A percentile compares a stretch with the other conserved stretches of the same genome.
phyloP scores from a whole-genome alignment of 2,329 filamentous ascomycete species.

The Phoma sp. region DNA sequence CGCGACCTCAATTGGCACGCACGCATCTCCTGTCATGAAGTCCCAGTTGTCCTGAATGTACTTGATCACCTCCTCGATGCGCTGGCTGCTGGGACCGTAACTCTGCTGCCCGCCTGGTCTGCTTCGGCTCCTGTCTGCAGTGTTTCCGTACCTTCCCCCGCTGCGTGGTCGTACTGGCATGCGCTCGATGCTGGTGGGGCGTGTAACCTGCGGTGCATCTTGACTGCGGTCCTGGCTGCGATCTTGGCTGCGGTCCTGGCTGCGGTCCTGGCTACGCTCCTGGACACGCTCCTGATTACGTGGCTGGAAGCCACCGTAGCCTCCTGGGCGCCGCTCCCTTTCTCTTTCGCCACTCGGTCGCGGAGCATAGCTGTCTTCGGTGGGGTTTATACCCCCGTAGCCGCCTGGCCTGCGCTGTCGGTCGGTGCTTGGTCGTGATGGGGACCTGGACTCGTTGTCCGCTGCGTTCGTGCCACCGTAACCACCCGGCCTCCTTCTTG shows the following conservation, averaged over 20 bases:
- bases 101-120: conserved; percentile 29
- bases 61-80: conserved; percentile 69
- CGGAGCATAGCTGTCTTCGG: conserved; percentile 29
- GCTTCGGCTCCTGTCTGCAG: conserved; percentile 41
- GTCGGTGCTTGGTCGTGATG: conserved; percentile 28
- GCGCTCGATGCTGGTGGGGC: conserved; percentile 52
- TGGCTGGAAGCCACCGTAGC: conserved; percentile 37
- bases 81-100: conserved; percentile 50
- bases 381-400: conserved; percentile 39
- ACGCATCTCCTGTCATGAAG: conserved; percentile 86
- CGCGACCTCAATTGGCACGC: conserved; percentile 92
- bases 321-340: conserved; percentile 35
- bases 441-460: conserved; percentile 25
- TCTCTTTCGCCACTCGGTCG: conserved; percentile 27
- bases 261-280: conserved; percentile 30
- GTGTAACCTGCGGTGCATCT: conserved; percentile 38
- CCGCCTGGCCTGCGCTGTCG: conserved; percentile 36
- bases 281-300: conserved; percentile 26
- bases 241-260: conserved; percentile 28
- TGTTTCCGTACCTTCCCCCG: conserved; percentile 19
- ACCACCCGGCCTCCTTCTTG: conserved; percentile 41
- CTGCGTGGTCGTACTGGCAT: conserved; percentile 51
- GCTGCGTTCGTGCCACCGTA: conserved; percentile 34
- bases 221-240: conserved; percentile 29
- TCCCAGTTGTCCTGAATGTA: conserved; percentile 90